Percentiles rank a stretch among this genome's conserved stretches.
These are phyloP conservation scores for Talaromyces thailandensis DNA, from an alignment of 495 filamentous ascomycete genomes.

Conservation along the genomic window DNA sequence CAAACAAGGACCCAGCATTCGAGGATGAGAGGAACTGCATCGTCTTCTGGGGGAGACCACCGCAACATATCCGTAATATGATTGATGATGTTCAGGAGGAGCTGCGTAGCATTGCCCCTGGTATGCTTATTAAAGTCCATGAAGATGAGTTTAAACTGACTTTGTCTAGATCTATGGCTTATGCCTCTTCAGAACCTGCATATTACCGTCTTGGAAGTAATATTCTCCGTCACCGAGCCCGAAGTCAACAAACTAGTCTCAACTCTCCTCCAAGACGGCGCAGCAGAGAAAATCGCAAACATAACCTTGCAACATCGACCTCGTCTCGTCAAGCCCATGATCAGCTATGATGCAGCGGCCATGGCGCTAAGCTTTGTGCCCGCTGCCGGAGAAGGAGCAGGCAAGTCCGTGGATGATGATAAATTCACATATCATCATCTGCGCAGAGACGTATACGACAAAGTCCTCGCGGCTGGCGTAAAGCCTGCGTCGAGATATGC, in stretches of 20 bases:
- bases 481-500: constrained; percentile 66
- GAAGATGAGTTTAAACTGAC: background rate
- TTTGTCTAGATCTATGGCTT: constrained; percentile 63
- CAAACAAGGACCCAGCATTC: constrained; percentile 52
- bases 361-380: constrained; percentile 82
- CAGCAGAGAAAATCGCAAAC: constrained; percentile 45
- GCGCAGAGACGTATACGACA: constrained; percentile 62
- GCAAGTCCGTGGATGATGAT: constrained; percentile 31
- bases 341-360: constrained; percentile 78
- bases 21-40: constrained; percentile 70
- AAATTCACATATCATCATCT: constrained; percentile 85
- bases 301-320: constrained; percentile 54
- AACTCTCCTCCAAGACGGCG: constrained; percentile 36
- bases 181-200: constrained; percentile 72
- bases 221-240: constrained; percentile 52
- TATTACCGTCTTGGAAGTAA: constrained; percentile 77
- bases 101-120: constrained; percentile 51
- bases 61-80: constrained; percentile 55
- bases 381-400: constrained; percentile 45
- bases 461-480: constrained; percentile 48
- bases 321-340: constrained; percentile 67
- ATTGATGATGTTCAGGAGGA: constrained; percentile 58
- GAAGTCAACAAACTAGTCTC: constrained; percentile 54
- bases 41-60: constrained; percentile 80
- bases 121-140: constrained; percentile 29